Base-by-base conservation (phyloP, 2,329 filamentous ascomycete genomes). In the Aspergillus sp. region DNA sequence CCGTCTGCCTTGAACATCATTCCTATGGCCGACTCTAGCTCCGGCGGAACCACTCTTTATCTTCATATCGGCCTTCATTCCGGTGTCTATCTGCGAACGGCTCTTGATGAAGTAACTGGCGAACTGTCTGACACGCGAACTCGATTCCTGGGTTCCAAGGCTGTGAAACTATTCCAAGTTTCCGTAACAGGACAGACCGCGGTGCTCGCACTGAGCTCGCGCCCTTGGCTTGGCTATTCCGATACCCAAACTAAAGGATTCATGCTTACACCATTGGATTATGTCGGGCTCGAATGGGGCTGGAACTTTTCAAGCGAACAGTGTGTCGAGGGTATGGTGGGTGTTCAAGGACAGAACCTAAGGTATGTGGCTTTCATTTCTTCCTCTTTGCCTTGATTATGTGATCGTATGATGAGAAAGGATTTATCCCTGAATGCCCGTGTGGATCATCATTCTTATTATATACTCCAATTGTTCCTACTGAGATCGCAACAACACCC, bases 271-370 rank as follows among this genome's bases (percentile, higher is more conserved):
- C 95, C 96, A 0, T 78, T 99, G 31, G 91, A 90, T 73, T 97
- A 96, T 68, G 87, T 89, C 53, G 87, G 89, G 41, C 84, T 99
- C 27, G 92, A 96, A 73, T 97, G 91, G 82, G 93, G 90, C 3
- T 96, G 93, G 89, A 96, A 95, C 68, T 98, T 99, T 71, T 93
- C 90, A 73, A 96, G 93, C 70, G 91, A 96, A 72, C 90, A 96
- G 73, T 96, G 93, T 68, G 87, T 90, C 44, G 90, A 97, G 76
- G 93, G 93, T 56, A 93, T 97, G 82, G 93, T 97, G 54, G 93
- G 92, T 59, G 93, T 97, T 60, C 90, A 96, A 76, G 91, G 88
- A 48, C 90, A 93, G 73, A 95, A 91, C 71, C 76, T 96, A 64
- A 85, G 91, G 92, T 96, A 86, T 61, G 84, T 79, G 52, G 54